Evolutionary conservation across 2,329 filamentous ascomycete species (phyloP).

Genomic region (Paecilomyces dactylethromorphus): DNA sequence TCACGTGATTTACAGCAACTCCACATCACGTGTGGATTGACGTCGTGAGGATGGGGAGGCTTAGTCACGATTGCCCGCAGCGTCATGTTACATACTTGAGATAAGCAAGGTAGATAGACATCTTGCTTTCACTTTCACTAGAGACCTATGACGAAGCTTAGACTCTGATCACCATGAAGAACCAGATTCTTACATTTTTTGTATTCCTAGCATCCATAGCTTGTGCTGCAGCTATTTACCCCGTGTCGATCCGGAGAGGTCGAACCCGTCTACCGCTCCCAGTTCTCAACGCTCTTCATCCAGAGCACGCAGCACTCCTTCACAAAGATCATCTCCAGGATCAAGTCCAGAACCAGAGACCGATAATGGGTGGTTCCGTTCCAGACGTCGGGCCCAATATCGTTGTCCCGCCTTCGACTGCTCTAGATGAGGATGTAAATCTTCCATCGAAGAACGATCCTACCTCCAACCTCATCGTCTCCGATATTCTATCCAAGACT

Average conservation of each 20-base stretch:
- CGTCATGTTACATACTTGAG: conserved; percentile 12
- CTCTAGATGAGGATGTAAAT: conserved; percentile 6
- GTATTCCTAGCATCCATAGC: conserved; percentile 5
- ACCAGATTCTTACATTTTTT: background rate
- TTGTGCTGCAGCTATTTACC: conserved; percentile 7
- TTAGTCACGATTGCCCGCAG: background rate
- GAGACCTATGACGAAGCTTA: background rate
- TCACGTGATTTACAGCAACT: conserved; percentile 17
- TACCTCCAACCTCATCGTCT: conserved; percentile 56
- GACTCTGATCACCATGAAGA: conserved; percentile 1
- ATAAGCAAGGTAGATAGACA: background rate
- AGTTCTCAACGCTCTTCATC: conserved; percentile 10
- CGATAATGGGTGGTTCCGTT: conserved; percentile 16
- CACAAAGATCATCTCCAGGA: conserved; percentile 11
- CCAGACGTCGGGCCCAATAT: conserved; percentile 9
- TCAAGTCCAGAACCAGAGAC: conserved; percentile 15
- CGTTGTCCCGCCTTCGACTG: conserved; percentile 14
- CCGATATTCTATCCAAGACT: conserved; percentile 75
- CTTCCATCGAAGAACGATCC: conserved; percentile 16
- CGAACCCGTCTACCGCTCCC: conserved; percentile 15
- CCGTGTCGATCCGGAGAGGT: conserved; percentile 6
- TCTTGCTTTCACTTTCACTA: background rate
- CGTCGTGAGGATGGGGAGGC: background rate
- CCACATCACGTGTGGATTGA: conserved; percentile 14
- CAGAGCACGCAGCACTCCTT: conserved; percentile 9